Conservation (phyloP, 1,139 yeast genomes). For the Pichia sp. region DNA sequence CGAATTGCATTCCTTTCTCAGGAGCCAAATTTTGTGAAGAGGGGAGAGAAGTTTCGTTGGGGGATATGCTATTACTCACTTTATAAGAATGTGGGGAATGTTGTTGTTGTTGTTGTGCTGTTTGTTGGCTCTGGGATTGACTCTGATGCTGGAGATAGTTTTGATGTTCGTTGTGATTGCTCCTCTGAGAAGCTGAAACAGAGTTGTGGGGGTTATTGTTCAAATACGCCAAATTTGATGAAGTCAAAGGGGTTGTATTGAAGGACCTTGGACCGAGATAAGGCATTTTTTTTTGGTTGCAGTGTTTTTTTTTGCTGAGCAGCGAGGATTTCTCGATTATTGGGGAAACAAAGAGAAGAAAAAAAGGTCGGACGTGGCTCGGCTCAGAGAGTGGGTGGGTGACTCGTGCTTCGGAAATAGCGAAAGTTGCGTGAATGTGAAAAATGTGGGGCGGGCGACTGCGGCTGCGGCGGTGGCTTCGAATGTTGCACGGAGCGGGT, state of each 20-base stretch:
- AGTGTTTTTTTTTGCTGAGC: too few relatives aligned
- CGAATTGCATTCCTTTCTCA: not conserved
- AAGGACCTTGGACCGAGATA: slow-evolving; percentile 29
- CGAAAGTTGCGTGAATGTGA: too few relatives aligned
- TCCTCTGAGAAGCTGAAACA: too few relatives aligned
- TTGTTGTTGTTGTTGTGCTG: not conserved
- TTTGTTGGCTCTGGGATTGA: not conserved
- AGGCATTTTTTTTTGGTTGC: slow-evolving; percentile 22
- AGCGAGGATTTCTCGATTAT: too few relatives aligned
- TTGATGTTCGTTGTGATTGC: too few relatives aligned
- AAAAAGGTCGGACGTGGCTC: too few relatives aligned
- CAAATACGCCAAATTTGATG: slow-evolving; percentile 17
- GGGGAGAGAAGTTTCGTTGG: not conserved
- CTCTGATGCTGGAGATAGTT: not conserved
- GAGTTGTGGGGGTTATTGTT: not conserved
- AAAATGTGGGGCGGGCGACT: too few relatives aligned
- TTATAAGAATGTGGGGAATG: not conserved
- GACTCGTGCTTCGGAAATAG: too few relatives aligned
- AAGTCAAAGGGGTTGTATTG: slow-evolving; percentile 27
- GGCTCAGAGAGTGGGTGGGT: too few relatives aligned
- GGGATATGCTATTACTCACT: not conserved
- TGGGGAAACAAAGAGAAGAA: too few relatives aligned
- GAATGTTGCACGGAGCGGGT: too few relatives aligned
- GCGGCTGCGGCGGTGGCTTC: too few relatives aligned
- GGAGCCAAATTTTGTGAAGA: not conserved